Evolutionary conservation across 768 basidiomycete genomes (phyloP).

Genomic region (Roridomyces roridus): DNA sequence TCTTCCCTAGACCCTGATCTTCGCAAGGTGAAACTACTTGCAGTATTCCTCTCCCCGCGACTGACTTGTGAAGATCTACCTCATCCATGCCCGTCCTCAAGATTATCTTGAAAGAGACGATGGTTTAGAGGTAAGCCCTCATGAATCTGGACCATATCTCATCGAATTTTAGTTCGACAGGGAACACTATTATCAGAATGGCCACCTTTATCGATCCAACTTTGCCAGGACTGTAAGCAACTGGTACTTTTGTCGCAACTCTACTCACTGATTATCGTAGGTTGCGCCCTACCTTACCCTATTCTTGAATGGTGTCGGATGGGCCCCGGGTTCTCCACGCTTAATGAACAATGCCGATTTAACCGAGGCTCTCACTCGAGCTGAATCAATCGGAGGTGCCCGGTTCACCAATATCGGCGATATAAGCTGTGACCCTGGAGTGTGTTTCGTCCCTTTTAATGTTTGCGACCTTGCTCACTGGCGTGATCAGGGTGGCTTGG

Average conservation of each 20-base stretch:
- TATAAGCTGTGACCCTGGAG: slow-evolving; percentile 88
- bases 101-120: slow-evolving; percentile 74
- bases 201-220: slow-evolving; percentile 65
- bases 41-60: not conserved
- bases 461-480: not conserved
- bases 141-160: too few relatives aligned
- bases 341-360: slow-evolving; percentile 77
- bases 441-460: slow-evolving; percentile 32
- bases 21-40: slow-evolving; percentile 51
- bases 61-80: slow-evolving; percentile 61
- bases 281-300: slow-evolving; percentile 87
- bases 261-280: slow-evolving; percentile 43
- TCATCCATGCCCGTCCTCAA: slow-evolving; percentile 71
- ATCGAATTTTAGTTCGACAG: slow-evolving; percentile 67
- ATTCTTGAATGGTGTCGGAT: slow-evolving; percentile 87
- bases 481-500: slow-evolving; percentile 71
- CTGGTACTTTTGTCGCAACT: not conserved
- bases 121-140: too few relatives aligned
- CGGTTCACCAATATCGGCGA: slow-evolving; percentile 82
- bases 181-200: slow-evolving; percentile 74
- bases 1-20: slow-evolving; percentile 55
- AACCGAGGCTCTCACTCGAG: slow-evolving; percentile 51
- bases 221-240: slow-evolving; percentile 69
- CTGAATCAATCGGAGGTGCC: slow-evolving; percentile 54
- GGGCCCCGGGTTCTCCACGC: slow-evolving; percentile 80